A percentile compares a stretch with the other conserved stretches of the same genome.
Conservation (phyloP, 441 rosid species). For the Rhodomyrtus psidioides region DNA sequence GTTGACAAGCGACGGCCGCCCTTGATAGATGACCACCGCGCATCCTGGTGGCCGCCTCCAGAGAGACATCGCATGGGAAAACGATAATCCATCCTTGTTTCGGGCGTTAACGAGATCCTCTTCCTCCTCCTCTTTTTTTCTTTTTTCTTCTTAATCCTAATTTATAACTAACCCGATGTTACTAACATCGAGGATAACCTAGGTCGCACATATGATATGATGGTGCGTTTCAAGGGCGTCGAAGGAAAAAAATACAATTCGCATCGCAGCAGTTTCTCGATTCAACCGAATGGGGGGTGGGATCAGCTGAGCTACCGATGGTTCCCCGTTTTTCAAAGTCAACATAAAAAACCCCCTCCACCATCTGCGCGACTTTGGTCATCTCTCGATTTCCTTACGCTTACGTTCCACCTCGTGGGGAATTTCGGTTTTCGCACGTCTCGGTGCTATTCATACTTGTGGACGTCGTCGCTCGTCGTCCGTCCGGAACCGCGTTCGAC, state of each 20-base stretch:
- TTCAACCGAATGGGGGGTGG: not conserved
- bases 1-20: not conserved
- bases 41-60: not conserved
- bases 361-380: not conserved
- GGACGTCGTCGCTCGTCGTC: not conserved
- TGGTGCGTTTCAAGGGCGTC: not conserved
- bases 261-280: not conserved
- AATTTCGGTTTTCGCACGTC: not conserved
- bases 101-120: not conserved
- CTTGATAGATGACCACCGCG: not conserved
- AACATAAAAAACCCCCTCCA: not conserved
- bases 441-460: no score
- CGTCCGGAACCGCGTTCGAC: accelerated
- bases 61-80: not conserved
- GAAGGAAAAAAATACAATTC: not conserved
- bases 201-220: not conserved
- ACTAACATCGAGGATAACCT: not conserved
- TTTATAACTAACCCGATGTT: not conserved
- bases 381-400: not conserved
- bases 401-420: not conserved
- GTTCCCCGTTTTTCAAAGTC: not conserved
- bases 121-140: no score
- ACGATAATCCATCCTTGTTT: not conserved
- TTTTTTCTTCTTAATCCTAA: not conserved
- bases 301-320: not conserved